Conservation (phyloP, 2,329 filamentous ascomycete species). For the Ophiostoma tasmaniense region DNA sequence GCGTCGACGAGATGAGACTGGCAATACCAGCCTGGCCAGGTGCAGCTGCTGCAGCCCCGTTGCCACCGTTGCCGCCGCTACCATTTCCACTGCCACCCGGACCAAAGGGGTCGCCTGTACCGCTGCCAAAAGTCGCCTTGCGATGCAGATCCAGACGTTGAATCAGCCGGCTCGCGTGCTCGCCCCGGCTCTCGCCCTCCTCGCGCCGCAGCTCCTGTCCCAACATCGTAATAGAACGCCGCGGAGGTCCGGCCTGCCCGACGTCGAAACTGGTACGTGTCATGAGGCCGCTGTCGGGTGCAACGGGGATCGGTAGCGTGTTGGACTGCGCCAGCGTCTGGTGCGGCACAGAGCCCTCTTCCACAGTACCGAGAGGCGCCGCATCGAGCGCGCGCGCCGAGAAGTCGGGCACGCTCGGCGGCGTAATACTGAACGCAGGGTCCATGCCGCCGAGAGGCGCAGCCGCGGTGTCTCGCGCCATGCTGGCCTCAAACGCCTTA, state of each 20-base stretch:
- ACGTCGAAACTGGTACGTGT: slow-evolving; percentile 65
- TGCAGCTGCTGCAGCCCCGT: slow-evolving; percentile 28
- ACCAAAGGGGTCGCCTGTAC: neutral
- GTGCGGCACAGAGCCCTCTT: slow-evolving; percentile 19
- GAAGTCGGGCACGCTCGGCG: slow-evolving; percentile 81
- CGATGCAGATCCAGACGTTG: slow-evolving; percentile 86
- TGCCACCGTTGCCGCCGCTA: too few species aligned
- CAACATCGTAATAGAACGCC: slow-evolving; percentile 48
- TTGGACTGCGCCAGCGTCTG: slow-evolving; percentile 42
- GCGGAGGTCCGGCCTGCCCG: slow-evolving; percentile 33
- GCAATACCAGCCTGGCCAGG: slow-evolving; percentile 59
- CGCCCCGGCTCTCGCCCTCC: slow-evolving; percentile 66
- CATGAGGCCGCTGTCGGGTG: slow-evolving; percentile 59
- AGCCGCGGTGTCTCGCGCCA: slow-evolving; percentile 41
- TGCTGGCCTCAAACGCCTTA: slow-evolving; percentile 71
- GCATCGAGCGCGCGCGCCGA: slow-evolving; percentile 59
- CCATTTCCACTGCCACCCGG: slow-evolving; percentile 24
- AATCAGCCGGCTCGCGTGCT: slow-evolving; percentile 82
- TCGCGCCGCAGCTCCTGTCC: slow-evolving; percentile 46
- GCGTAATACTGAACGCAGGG: slow-evolving; percentile 85
- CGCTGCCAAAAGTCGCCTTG: slow-evolving; percentile 51
- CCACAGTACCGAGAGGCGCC: slow-evolving; percentile 32
- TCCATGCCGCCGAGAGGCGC: slow-evolving; percentile 39
- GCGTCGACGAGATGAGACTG: slow-evolving; percentile 75
- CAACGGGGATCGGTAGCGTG: slow-evolving; percentile 54